Evolutionary conservation across 768 basidiomycete species (phyloP).

Genomic region (Termitomyces heimii): DNA sequence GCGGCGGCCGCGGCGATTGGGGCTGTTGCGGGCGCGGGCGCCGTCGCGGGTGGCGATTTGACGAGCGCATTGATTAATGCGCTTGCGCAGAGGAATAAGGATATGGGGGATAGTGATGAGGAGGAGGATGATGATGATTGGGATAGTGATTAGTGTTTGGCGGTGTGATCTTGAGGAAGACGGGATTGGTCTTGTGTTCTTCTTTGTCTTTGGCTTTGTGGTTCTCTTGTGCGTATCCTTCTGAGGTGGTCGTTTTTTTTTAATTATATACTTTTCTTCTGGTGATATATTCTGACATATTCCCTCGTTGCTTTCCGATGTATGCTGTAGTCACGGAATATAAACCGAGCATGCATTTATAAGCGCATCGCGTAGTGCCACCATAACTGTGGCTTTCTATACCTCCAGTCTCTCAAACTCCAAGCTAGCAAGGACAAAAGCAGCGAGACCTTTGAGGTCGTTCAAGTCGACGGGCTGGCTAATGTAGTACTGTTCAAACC

Average conservation of each 20-base stretch:
- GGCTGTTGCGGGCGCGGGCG: conserved; percentile 24
- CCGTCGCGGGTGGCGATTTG: conserved; percentile 61
- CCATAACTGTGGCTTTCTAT: too few species aligned
- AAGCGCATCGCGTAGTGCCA: too few species aligned
- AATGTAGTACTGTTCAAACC: conserved; percentile 33
- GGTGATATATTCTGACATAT: neutral
- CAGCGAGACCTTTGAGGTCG: conserved; percentile 41
- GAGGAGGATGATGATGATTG: conserved; percentile 55
- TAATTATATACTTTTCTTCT: neutral
- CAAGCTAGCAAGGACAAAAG: conserved; percentile 40
- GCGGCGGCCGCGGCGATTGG: conserved; percentile 28
- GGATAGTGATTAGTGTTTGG: conserved; percentile 40
- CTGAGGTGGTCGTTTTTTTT: neutral
- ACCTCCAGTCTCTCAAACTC: conserved; percentile 29
- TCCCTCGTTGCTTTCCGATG: neutral
- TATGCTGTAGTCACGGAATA: neutral
- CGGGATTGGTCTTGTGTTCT: neutral
- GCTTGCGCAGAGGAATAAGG: conserved; percentile 76
- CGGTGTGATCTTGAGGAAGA: neutral
- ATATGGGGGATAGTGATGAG: conserved; percentile 19
- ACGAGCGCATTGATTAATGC: conserved; percentile 75
- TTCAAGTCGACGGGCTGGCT: conserved; percentile 31
- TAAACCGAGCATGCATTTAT: neutral
- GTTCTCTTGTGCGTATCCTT: neutral
- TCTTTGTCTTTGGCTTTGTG: neutral